Base-by-base conservation (phyloP, 345 rosid genomes). In the Triadica sebifera region DNA sequence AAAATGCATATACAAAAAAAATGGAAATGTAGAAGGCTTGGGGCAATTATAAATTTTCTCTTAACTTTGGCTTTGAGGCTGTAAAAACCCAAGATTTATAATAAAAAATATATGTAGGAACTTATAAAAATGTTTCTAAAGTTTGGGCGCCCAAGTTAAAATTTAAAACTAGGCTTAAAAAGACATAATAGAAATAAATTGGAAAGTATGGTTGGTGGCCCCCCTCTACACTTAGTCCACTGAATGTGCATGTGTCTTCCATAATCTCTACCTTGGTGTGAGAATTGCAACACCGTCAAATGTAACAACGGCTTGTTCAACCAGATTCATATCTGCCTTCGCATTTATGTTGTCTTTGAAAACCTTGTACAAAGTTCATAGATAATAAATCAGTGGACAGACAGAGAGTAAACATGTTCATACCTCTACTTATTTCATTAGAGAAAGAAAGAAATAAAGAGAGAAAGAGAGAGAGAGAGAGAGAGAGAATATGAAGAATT, bases 251-350 rank as follows among this genome's bases (percentile, higher is more conserved):
- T 34, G 57, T 7, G 7, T 34, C 38, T 67, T 37, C 58, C 22
- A 68, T 20, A 65, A 81, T 68, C 9, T 71, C 47, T 75, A 93
- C 99, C 99, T 93, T 58, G 99, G 99, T 56, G 99, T 95, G 68
- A 95, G 97, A 78, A 95, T 86, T 59, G 93, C 94, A 78, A 91
- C 86, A 71, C 94, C 90, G 77, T 93, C 99, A 59, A 95, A 95
- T 38, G 96, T 90, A 82, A 88, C 94, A 58, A 95, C 93, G 53
- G 98, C 93, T 75, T 93, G 98, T 82, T 91, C 97, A 81, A 79
- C 90, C 72, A 98, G 94, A 84, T 93, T 90, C 77, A 89, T 96
- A 84, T 95, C 99, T 56, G 97, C 96, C 97, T 87, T 79, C 34
- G 86, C 81, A 84, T 82, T 79, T 49, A 95, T 93, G 72, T 76